A percentile compares a stretch with the other conserved stretches of the same genome.
phyloP scores from a whole-genome alignment of 176 grass and related monocot genomes.

The Leersia perrieri region DNA sequence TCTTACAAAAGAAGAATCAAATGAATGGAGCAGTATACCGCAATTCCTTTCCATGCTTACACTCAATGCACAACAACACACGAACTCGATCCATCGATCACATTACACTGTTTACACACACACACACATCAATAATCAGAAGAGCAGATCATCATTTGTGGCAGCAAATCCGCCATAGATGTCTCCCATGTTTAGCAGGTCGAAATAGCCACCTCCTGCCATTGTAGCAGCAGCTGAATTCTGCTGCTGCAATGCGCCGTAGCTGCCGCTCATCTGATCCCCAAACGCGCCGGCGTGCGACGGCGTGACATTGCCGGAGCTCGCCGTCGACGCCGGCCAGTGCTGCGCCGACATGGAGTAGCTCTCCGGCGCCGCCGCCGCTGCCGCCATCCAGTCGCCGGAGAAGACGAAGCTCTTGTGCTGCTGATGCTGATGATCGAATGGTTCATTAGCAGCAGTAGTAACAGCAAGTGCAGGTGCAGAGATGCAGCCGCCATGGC shows the following conservation, averaged over 20 bases:
- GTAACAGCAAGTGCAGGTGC: not conserved
- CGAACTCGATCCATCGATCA: not conserved
- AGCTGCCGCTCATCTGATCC: constrained; percentile 52
- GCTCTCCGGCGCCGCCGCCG: constrained; percentile 1
- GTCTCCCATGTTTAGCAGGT: constrained; percentile 70
- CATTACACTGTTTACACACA: too few relatives aligned
- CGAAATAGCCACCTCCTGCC: constrained; percentile 55
- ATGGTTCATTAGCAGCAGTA: too few relatives aligned
- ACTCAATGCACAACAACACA: constrained; percentile 33
- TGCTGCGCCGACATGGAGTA: constrained; percentile 43
- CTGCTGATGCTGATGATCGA: constrained; percentile 31
- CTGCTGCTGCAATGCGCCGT: constrained; percentile 33
- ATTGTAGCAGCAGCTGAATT: not conserved
- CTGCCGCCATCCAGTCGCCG: constrained; percentile 46
- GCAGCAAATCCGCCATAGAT: constrained; percentile 52
- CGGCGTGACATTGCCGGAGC: constrained; percentile 51
- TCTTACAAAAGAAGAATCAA: constrained; percentile 37
- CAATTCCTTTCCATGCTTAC: constrained; percentile 17
- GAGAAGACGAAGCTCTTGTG: constrained; percentile 53
- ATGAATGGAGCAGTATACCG: constrained; percentile 26
- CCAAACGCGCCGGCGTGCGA: constrained; percentile 40
- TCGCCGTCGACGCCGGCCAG: constrained; percentile 47
- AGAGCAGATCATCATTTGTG: constrained; percentile 55
- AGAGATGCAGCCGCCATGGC: constrained; percentile 10
- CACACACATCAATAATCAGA: constrained; percentile 36